Conservation (phyloP, 2,329 filamentous ascomycete species). For the Cordyceps cateniannulata region DNA sequence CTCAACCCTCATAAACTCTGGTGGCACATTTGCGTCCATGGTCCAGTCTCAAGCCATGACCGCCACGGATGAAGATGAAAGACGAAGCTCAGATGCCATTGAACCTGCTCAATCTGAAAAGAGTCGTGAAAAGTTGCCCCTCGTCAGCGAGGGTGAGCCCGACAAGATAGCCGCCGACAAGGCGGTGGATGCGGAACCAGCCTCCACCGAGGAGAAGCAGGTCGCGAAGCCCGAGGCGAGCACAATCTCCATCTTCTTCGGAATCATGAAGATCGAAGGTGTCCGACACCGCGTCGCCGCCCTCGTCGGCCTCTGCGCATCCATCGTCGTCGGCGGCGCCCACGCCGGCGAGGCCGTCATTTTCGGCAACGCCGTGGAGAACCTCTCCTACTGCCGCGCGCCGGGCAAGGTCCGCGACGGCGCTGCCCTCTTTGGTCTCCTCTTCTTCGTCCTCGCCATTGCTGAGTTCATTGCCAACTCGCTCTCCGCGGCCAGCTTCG, state of each 20-base stretch:
- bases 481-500: constrained; percentile 41
- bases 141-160: neutral
- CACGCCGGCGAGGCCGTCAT: constrained; percentile 46
- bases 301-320: constrained; percentile 28
- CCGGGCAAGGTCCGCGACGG: constrained; percentile 24
- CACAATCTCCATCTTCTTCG: neutral
- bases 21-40: constrained; percentile 43
- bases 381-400: constrained; percentile 35
- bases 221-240: neutral
- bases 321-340: constrained; percentile 42
- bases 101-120: neutral
- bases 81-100: neutral
- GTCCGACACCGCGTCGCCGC: constrained; percentile 13
- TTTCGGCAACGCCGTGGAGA: constrained; percentile 26
- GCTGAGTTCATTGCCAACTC: constrained; percentile 42
- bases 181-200: neutral
- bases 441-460: constrained; percentile 46
- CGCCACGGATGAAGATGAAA: constrained; percentile 12
- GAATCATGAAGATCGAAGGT: neutral
- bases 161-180: neutral
- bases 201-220: neutral
- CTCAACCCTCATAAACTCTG: constrained; percentile 44
- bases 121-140: neutral
- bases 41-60: constrained; percentile 25
- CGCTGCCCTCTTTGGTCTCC: constrained; percentile 39